These are phyloP conservation scores for Parascedosporium putredinis DNA, from an alignment of 2,329 filamentous ascomycete genomes.

Conservation along the genomic window DNA sequence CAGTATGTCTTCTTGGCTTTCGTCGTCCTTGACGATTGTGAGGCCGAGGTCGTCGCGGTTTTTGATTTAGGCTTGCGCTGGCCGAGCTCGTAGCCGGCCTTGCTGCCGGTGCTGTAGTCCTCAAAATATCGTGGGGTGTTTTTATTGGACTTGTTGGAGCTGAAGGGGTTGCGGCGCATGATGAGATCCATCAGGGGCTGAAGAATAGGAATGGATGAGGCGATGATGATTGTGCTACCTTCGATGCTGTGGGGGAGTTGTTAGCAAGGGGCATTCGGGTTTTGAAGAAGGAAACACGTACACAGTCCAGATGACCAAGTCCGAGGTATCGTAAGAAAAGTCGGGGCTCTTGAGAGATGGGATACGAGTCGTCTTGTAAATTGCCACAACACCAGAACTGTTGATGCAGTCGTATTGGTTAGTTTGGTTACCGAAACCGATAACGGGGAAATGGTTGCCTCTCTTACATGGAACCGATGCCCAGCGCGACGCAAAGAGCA, in stretches of 20 bases:
- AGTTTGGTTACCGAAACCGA: no score
- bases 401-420: neutral
- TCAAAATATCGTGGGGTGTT: constrained; percentile 5
- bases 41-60: constrained; percentile 10
- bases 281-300: constrained; percentile 14
- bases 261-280: neutral
- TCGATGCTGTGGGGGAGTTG: constrained; percentile 16
- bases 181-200: constrained; percentile 20
- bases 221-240: constrained; percentile 23
- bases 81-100: constrained; percentile 8
- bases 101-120: constrained; percentile 4
- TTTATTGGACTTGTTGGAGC: neutral
- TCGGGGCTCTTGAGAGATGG: constrained; percentile 17
- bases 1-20: constrained; percentile 13
- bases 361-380: constrained; percentile 21
- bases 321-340: constrained; percentile 25
- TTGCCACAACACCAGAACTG: constrained; percentile 18
- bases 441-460: neutral
- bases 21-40: constrained; percentile 11
- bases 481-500: constrained; percentile 24
- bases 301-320: constrained; percentile 35
- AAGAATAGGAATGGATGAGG: constrained; percentile 22
- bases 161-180: constrained; percentile 14
- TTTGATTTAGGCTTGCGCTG: constrained; percentile 10
- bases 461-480: constrained; percentile 26